Evolutionary conservation across 2,329 filamentous ascomycete species (phyloP).

Genomic region (Alternaria triticina): DNA sequence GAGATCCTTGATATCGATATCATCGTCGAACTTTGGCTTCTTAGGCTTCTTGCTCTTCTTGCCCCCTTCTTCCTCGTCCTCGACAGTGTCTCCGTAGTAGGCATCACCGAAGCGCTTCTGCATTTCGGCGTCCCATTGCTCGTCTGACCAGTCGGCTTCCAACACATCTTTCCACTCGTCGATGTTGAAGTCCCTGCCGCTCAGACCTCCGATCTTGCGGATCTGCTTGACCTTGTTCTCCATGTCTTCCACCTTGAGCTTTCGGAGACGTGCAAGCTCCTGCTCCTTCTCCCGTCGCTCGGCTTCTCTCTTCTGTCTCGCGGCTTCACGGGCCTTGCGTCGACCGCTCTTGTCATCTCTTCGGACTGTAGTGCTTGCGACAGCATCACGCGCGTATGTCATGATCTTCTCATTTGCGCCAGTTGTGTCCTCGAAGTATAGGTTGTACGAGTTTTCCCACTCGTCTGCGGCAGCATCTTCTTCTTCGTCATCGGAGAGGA

Average conservation of each 20-base stretch:
- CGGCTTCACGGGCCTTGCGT: slow-evolving; percentile 78
- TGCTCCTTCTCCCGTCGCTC: slow-evolving; percentile 77
- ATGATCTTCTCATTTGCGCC: slow-evolving; percentile 87
- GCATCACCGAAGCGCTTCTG: slow-evolving; percentile 83
- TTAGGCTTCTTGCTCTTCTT: slow-evolving; percentile 63
- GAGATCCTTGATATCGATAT: slow-evolving; percentile 95
- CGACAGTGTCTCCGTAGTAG: slow-evolving; percentile 76
- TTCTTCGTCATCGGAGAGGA: slow-evolving; percentile 90
- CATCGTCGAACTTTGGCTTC: slow-evolving; percentile 94
- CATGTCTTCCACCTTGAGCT: slow-evolving; percentile 88
- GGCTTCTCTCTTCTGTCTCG: slow-evolving; percentile 77
- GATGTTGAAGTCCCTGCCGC: slow-evolving; percentile 69
- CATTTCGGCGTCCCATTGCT: slow-evolving; percentile 92
- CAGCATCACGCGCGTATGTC: slow-evolving; percentile 87
- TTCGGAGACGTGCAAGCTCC: slow-evolving; percentile 82
- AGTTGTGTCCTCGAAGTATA: slow-evolving; percentile 91
- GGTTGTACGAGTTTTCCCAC: slow-evolving; percentile 92
- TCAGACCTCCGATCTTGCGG: slow-evolving; percentile 84
- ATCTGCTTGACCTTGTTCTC: slow-evolving; percentile 87
- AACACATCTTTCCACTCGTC: slow-evolving; percentile 86
- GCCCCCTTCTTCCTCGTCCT: slow-evolving; percentile 45
- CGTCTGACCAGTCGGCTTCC: slow-evolving; percentile 86
- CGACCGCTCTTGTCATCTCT: slow-evolving; percentile 80
- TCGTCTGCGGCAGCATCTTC: slow-evolving; percentile 78
- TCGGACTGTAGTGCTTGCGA: slow-evolving; percentile 81